phyloP scores from a whole-genome alignment of 2,329 filamentous ascomycete species.

The Colletotrichum camelliae region DNA sequence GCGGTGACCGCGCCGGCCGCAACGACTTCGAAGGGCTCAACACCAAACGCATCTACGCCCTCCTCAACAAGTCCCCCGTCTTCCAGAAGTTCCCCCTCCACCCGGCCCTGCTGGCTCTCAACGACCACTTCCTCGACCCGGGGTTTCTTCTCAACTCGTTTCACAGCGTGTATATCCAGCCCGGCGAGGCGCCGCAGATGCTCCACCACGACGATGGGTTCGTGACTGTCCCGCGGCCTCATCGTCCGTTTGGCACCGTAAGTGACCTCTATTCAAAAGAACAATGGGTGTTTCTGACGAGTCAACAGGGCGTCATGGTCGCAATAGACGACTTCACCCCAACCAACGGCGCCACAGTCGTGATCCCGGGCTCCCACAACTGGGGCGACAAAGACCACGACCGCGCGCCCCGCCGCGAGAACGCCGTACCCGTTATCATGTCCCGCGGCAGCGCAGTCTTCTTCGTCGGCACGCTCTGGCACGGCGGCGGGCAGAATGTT shows the following conservation, averaged over 20 bases:
- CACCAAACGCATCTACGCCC: conserved; percentile 42
- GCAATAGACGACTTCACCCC: conserved; percentile 36
- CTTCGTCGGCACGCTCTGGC: conserved; percentile 40
- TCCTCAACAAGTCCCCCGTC: conserved; percentile 41
- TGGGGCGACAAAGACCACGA: conserved; percentile 32
- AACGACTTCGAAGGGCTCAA: conserved; percentile 41
- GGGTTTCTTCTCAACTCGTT: conserved; percentile 39
- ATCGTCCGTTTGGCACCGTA: conserved; percentile 36
- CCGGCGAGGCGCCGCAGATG: conserved; percentile 40
- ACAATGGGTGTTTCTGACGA: too few species aligned
- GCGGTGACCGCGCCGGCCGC: conserved; percentile 29
- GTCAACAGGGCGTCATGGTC: conserved; percentile 30
- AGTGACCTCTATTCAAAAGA: too few species aligned
- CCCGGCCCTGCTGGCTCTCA: conserved; percentile 39
- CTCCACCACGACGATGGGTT: conserved; percentile 38
- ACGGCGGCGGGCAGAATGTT: conserved; percentile 40
- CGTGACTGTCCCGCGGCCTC: conserved; percentile 36
- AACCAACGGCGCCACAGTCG: conserved; percentile 38
- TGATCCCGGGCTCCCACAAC: conserved; percentile 39
- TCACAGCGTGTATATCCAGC: conserved; percentile 43
- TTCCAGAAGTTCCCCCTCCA: conserved; percentile 42
- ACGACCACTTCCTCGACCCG: conserved; percentile 43
- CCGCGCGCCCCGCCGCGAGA: conserved; percentile 25
- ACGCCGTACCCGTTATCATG: conserved; percentile 37
- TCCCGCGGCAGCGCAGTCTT: conserved; percentile 40